A percentile compares a stretch with the other conserved stretches of the same genome.
Conservation (phyloP, 2,329 filamentous ascomycete species). For the Claviceps paspali region DNA sequence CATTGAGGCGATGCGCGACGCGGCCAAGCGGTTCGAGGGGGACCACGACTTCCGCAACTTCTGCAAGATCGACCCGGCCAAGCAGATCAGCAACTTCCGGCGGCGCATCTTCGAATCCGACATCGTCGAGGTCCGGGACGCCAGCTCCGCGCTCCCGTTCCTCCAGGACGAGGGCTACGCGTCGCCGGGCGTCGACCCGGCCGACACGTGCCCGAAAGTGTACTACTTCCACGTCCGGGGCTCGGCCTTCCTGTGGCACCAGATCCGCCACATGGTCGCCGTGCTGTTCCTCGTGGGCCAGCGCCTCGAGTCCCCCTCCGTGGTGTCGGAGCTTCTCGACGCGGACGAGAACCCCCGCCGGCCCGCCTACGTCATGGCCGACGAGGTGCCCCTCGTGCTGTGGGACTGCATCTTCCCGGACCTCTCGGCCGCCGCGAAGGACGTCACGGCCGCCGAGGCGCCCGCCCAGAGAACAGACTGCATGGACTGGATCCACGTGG, state of each 20-base stretch:
- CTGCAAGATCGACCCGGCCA: conserved; percentile 81
- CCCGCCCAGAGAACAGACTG: conserved; percentile 31
- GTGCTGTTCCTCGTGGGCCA: conserved; percentile 89
- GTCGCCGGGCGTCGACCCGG: not conserved
- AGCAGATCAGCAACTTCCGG: conserved; percentile 75
- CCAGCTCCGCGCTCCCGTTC: conserved; percentile 39
- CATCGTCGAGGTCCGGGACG: conserved; percentile 53
- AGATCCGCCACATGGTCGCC: conserved; percentile 88
- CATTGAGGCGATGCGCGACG: conserved; percentile 71
- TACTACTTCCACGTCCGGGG: conserved; percentile 84
- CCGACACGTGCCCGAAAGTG: conserved; percentile 40
- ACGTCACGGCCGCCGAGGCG: conserved; percentile 2
- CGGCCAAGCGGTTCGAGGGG: conserved; percentile 67
- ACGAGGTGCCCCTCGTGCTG: conserved; percentile 76
- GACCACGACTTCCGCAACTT: conserved; percentile 92
- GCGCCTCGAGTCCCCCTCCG: conserved; percentile 58
- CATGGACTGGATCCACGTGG: conserved; percentile 65
- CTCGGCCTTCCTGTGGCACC: conserved; percentile 93
- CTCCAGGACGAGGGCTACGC: conserved; percentile 24
- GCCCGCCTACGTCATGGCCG: conserved; percentile 81
- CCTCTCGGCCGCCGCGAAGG: too few relatives aligned
- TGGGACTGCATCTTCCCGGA: conserved; percentile 89
- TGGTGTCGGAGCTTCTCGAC: conserved; percentile 65
- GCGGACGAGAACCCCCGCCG: conserved; percentile 53
- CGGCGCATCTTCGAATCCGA: conserved; percentile 66